Conservation (phyloP, 2,329 filamentous ascomycete genomes). For the Lachnellula arida region DNA sequence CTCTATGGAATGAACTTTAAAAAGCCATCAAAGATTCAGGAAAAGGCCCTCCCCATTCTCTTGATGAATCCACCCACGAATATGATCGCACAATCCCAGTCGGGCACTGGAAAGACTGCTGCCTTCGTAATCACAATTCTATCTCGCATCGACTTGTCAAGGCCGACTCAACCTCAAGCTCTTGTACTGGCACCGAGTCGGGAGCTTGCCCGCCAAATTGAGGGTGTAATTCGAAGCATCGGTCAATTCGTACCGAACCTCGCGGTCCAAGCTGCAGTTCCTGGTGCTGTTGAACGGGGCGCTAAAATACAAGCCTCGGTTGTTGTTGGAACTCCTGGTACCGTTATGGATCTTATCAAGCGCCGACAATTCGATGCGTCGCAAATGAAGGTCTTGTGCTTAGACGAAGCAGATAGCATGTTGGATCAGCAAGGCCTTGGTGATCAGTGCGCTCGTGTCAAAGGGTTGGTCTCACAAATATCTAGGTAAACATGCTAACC, state of each 20-base stretch:
- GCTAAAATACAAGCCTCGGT: conserved; percentile 69
- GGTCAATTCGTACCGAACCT: conserved; percentile 77
- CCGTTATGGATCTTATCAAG: conserved; percentile 81
- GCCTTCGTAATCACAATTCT: conserved; percentile 93
- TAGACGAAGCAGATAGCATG: conserved; percentile 99
- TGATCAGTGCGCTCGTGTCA: conserved; percentile 90
- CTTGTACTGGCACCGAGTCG: conserved; percentile 87
- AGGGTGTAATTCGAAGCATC: conserved; percentile 77
- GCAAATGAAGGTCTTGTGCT: conserved; percentile 74
- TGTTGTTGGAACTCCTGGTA: conserved; percentile 90
- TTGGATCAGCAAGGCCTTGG: conserved; percentile 91
- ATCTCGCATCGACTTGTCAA: conserved; percentile 72
- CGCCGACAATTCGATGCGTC: conserved; percentile 68
- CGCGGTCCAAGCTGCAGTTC: conserved; percentile 75
- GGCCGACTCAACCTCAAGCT: conserved; percentile 71
- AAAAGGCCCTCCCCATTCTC: conserved; percentile 86
- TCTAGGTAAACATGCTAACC: conserved; percentile 11
- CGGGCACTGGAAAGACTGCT: conserved; percentile 95
- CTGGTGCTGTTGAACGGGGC: conserved; percentile 66
- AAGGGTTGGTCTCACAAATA: conserved; percentile 56
- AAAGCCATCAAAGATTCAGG: conserved; percentile 97
- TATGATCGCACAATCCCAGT: conserved; percentile 98
- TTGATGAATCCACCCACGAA: conserved; percentile 82
- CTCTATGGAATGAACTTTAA: conserved; percentile 79
- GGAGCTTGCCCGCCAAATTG: conserved; percentile 91